These are phyloP conservation scores for Yarrowia deformans DNA, from an alignment of 805 yeast species.

Conservation along the genomic window DNA sequence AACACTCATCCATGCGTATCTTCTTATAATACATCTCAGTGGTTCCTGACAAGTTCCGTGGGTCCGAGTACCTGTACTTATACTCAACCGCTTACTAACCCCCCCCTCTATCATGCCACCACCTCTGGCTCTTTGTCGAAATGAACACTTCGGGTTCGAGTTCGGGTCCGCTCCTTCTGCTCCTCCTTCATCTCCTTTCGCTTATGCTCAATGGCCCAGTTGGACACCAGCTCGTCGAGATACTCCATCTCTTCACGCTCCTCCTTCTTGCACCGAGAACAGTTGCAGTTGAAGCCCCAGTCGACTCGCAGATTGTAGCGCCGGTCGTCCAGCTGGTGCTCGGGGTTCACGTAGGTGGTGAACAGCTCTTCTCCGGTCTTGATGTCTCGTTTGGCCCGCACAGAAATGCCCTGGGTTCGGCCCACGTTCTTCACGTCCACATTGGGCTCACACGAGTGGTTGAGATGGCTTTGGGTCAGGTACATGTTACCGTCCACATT, in stretches of 20 bases:
- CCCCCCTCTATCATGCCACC: not conserved
- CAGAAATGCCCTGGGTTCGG: slow-evolving; percentile 63
- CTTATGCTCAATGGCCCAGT: slow-evolving; percentile 32
- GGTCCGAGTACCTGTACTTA: too few species aligned
- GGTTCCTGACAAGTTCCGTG: too few species aligned
- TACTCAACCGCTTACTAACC: too few species aligned
- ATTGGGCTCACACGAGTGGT: slow-evolving; percentile 80
- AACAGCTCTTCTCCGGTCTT: slow-evolving; percentile 70
- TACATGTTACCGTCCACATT: slow-evolving; percentile 67
- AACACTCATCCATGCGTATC: not conserved
- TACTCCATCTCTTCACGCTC: slow-evolving; percentile 50
- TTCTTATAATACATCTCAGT: not conserved
- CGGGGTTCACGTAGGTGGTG: slow-evolving; percentile 74
- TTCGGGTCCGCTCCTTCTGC: slow-evolving; percentile 18
- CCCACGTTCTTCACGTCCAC: slow-evolving; percentile 59
- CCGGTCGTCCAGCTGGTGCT: slow-evolving; percentile 66
- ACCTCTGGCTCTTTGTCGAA: slow-evolving; percentile 33
- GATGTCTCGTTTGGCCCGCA: slow-evolving; percentile 65
- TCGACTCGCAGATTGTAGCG: slow-evolving; percentile 70
- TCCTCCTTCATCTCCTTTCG: slow-evolving; percentile 31
- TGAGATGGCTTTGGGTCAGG: slow-evolving; percentile 70
- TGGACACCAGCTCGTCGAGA: slow-evolving; percentile 40
- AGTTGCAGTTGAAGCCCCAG: slow-evolving; percentile 81
- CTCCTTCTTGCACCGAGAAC: slow-evolving; percentile 70
- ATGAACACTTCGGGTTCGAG: slow-evolving; percentile 20